phyloP scores from a whole-genome alignment of 2,329 filamentous ascomycete species.

The Sporothrix euskadiensis region DNA sequence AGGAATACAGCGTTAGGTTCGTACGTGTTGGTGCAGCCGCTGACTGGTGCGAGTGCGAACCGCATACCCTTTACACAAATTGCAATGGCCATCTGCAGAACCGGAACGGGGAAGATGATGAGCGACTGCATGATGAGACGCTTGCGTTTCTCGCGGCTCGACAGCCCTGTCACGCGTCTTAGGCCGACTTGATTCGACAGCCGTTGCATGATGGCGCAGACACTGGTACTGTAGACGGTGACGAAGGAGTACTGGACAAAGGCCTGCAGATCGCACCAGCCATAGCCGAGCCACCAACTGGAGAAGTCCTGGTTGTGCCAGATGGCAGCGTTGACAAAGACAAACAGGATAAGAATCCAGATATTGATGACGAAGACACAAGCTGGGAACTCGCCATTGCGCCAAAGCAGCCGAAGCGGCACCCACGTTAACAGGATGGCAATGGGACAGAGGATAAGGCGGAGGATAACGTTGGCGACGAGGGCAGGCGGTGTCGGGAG shows the following conservation, averaged over 20 bases:
- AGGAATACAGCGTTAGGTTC: conserved; percentile 51
- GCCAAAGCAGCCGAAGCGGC: conserved; percentile 53
- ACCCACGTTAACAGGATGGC: conserved; percentile 52
- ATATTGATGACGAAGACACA: conserved; percentile 51
- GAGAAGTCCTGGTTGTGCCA: conserved; percentile 55
- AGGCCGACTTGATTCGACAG: conserved; percentile 54
- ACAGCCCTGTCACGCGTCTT: conserved; percentile 45
- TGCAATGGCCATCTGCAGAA: conserved; percentile 52
- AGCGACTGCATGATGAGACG: conserved; percentile 51
- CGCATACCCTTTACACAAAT: conserved; percentile 51
- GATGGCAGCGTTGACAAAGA: conserved; percentile 52
- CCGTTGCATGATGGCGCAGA: conserved; percentile 57
- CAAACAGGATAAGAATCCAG: conserved; percentile 50
- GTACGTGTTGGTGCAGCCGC: conserved; percentile 51
- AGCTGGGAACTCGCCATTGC: conserved; percentile 57
- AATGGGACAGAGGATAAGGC: conserved; percentile 50
- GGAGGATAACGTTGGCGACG: conserved; percentile 49
- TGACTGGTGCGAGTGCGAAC: conserved; percentile 52
- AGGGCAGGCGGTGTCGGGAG: conserved; percentile 32
- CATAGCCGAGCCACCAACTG: conserved; percentile 54
- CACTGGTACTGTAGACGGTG: conserved; percentile 51
- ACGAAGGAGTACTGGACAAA: conserved; percentile 43
- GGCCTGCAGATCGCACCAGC: conserved; percentile 55
- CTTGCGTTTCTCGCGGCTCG: conserved; percentile 45
- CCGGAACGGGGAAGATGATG: conserved; percentile 56